Conservation (phyloP, 495 filamentous ascomycete genomes). For the Podospora pseudocomata region DNA sequence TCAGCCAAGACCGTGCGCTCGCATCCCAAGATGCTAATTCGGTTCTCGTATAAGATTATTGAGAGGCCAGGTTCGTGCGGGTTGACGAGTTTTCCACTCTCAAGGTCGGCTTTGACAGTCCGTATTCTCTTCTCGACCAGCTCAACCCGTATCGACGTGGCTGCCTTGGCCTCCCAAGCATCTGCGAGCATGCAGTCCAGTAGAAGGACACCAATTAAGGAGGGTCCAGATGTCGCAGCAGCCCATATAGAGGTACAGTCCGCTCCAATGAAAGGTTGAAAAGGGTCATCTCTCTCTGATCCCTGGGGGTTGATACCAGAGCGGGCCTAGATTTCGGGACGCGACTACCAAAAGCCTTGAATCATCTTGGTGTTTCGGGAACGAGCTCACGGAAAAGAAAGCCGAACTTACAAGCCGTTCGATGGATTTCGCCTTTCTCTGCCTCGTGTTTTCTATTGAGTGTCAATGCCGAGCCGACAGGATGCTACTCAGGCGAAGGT, state of each 20-base stretch:
- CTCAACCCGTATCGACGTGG: neutral
- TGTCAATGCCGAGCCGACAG: neutral
- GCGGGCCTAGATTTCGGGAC: neutral
- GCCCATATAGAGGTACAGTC: constrained; percentile 3
- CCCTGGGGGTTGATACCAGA: neutral
- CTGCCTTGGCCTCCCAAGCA: neutral
- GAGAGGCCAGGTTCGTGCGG: neutral
- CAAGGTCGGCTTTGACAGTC: too few species aligned
- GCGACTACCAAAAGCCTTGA: neutral
- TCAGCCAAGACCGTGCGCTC: neutral
- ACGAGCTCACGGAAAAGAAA: neutral
- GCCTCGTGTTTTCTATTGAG: neutral
- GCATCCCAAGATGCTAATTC: neutral
- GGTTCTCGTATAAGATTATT: neutral
- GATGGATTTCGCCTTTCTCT: neutral
- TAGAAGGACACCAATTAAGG: neutral
- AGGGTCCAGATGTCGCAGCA: neutral
- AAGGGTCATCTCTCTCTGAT: neutral
- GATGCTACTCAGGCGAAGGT: neutral
- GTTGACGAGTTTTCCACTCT: neutral
- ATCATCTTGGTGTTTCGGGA: neutral
- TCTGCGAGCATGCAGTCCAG: constrained; percentile 2
- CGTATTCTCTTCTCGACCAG: neutral
- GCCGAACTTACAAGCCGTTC: neutral
- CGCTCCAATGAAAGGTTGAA: neutral